A percentile compares a stretch with the other conserved stretches of the same genome.
Evolutionary conservation across 1,284 basidiomycete genomes (phyloP).

Genomic region (Pyrrhoderma lamaoense): DNA sequence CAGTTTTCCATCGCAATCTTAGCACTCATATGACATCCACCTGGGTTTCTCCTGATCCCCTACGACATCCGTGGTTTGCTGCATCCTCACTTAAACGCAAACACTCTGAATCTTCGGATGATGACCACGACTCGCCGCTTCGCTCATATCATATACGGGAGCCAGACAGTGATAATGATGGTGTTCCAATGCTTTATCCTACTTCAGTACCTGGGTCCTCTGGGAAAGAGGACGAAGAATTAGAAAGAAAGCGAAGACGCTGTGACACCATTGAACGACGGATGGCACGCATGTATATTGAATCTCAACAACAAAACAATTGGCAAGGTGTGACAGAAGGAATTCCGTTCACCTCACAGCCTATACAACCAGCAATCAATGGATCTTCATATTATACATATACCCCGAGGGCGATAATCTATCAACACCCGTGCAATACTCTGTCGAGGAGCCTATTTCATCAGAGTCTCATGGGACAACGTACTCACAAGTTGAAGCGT

Average conservation of each 20-base stretch:
- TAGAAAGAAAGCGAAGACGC: conserved; percentile 10
- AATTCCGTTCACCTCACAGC: background rate
- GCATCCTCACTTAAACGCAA: conserved; percentile 15
- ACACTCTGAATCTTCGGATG: conserved; percentile 14
- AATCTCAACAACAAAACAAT: background rate
- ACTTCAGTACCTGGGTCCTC: conserved; percentile 1
- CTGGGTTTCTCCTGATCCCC: conserved; percentile 13
- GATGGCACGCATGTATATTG: conserved; percentile 16
- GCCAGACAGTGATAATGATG: conserved; percentile 7
- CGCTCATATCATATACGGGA: background rate
- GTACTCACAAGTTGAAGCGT: background rate
- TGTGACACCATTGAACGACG: conserved; percentile 14
- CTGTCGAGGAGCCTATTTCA: conserved; percentile 16
- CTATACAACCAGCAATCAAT: background rate
- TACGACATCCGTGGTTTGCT: conserved; percentile 17
- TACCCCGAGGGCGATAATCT: conserved; percentile 7
- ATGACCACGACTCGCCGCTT: conserved; percentile 5
- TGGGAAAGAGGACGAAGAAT: background rate
- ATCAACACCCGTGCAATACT: conserved; percentile 7
- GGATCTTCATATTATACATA: conserved; percentile 7
- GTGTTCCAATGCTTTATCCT: conserved; percentile 1
- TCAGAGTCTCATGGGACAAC: background rate
- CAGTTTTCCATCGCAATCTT: background rate
- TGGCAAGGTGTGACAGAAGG: background rate
- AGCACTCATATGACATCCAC: conserved; percentile 4